Base-by-base conservation (phyloP, 345 rosid genomes). In the Citrus sp. region DNA sequence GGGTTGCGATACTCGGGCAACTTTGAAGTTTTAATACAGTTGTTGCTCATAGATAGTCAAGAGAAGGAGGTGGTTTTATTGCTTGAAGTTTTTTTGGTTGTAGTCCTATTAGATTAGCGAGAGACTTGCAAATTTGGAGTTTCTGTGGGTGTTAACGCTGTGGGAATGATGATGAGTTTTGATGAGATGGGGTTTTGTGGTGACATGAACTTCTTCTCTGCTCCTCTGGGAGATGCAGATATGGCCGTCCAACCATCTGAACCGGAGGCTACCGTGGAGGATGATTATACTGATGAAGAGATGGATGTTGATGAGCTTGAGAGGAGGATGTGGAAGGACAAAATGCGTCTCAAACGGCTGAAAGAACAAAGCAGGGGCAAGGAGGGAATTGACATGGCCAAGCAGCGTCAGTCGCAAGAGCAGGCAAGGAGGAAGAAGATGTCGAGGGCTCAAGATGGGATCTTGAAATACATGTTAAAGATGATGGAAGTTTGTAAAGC, bases 401-500 rank as follows among this genome's bases (percentile, higher is more conserved):
- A 91, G 81, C 92, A 89, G 84, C 78, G 88, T 19, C 97, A 90
- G 76, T 92, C 94, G 5, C 97, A 92, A 79, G 97, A 92, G 71
- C 94, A 92, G 82, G 85, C 89, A 0, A 80, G 93, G 86, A 87
- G 92, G 88, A 91, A 89, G 85, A 87, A 87, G 87, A 91, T 93
- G 96, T 89, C 89, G 0, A 79, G 92, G 85, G 94, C 93, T 67
- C 96, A 95, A 84, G 97, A 92, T 71, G 97, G 94, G 80, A 87
- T 95, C 78, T 79, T 95, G 82, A 95, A 88, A 81, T 87, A 94
- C 87, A 92, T 95, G 99, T 77, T 92, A 69, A 92, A 89, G 84
- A 86, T 87, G 92, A 90, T 92, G 94, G 99, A 95, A 76, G 91
- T 82, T 21, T 91, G 93, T 46, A 92, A 91, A 67, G 98, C 97